Evolutionary conservation across 163 green algal species (phyloP).

Genomic region (Volvox carteri): DNA sequence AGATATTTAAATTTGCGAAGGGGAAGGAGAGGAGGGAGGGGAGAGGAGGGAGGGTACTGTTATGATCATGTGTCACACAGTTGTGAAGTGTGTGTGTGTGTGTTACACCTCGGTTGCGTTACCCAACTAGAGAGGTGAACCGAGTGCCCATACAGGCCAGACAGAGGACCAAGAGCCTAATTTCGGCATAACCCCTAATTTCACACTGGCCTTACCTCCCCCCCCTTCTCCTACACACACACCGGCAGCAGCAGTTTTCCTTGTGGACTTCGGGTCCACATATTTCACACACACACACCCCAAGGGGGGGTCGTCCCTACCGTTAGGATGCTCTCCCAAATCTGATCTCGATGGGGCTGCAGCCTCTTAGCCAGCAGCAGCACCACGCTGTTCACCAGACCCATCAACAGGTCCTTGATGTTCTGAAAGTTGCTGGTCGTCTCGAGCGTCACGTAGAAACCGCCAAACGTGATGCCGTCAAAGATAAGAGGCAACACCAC

Average conservation of each 20-base stretch:
- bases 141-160: not conserved
- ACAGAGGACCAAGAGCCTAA: too few relatives aligned
- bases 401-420: slow-evolving; percentile 81
- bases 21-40: not conserved
- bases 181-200: not conserved
- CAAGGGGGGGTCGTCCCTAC: too few relatives aligned
- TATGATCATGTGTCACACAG: too few relatives aligned
- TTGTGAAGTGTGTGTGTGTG: too few relatives aligned
- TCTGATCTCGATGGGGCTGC: slow-evolving; percentile 69
- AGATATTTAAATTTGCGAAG: not conserved
- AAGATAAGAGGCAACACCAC: slow-evolving; percentile 80
- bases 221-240: not conserved
- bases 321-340: slow-evolving; percentile 73
- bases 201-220: not conserved
- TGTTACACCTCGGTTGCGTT: too few relatives aligned
- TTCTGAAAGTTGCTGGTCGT: slow-evolving; percentile 79
- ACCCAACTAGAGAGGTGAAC: too few relatives aligned
- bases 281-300: too few relatives aligned
- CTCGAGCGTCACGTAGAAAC: slow-evolving; percentile 78
- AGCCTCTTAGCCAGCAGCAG: slow-evolving; percentile 74
- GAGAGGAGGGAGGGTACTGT: not conserved
- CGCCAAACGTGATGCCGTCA: slow-evolving; percentile 71
- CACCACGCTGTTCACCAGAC: slow-evolving; percentile 77
- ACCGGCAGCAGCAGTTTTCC: too few relatives aligned
- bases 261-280: too few relatives aligned